These are phyloP conservation scores for Neonothopanus nambi DNA, from an alignment of 1,284 basidiomycete genomes.

Conservation along the genomic window DNA sequence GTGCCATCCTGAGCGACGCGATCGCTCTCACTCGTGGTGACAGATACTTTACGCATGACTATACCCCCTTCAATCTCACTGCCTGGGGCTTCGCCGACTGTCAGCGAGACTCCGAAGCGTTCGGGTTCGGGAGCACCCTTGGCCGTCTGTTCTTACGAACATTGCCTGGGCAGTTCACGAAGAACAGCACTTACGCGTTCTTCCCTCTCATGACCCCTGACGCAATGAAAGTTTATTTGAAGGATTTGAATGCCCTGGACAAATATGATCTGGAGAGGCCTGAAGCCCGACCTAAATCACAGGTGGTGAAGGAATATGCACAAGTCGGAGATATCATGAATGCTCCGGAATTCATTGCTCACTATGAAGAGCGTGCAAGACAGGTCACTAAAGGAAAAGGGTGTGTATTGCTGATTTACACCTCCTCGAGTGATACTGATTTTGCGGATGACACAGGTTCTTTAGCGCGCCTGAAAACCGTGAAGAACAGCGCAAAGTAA, in stretches of 20 bases:
- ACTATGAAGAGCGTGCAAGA: slow-evolving; percentile 49
- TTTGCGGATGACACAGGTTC: slow-evolving; percentile 41
- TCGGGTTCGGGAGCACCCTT: slow-evolving; percentile 67
- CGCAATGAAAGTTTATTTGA: slow-evolving; percentile 61
- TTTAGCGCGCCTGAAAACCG: slow-evolving; percentile 47
- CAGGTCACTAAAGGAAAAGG: slow-evolving; percentile 59
- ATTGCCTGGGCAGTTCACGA: slow-evolving; percentile 67
- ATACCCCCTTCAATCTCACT: slow-evolving; percentile 79
- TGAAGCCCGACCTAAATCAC: slow-evolving; percentile 23
- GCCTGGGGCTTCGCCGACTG: slow-evolving; percentile 82
- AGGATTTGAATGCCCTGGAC: slow-evolving; percentile 51
- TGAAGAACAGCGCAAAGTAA: slow-evolving; percentile 49
- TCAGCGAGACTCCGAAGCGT: slow-evolving; percentile 65
- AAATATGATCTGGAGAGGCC: slow-evolving; percentile 58
- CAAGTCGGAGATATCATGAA: slow-evolving; percentile 55
- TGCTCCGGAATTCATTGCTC: slow-evolving; percentile 46
- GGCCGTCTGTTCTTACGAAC: slow-evolving; percentile 73
- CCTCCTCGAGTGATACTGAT: background rate
- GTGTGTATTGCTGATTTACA: slow-evolving; percentile 33
- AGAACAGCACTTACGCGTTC: slow-evolving; percentile 78
- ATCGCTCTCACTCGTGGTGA: slow-evolving; percentile 83
- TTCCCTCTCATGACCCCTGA: slow-evolving; percentile 83
- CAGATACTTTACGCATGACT: slow-evolving; percentile 81
- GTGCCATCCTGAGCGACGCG: slow-evolving; percentile 88
- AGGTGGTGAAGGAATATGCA: slow-evolving; percentile 45